Evolutionary conservation across 2,329 filamentous ascomycete species (phyloP).

Genomic region (Acrodontium crateriforme): DNA sequence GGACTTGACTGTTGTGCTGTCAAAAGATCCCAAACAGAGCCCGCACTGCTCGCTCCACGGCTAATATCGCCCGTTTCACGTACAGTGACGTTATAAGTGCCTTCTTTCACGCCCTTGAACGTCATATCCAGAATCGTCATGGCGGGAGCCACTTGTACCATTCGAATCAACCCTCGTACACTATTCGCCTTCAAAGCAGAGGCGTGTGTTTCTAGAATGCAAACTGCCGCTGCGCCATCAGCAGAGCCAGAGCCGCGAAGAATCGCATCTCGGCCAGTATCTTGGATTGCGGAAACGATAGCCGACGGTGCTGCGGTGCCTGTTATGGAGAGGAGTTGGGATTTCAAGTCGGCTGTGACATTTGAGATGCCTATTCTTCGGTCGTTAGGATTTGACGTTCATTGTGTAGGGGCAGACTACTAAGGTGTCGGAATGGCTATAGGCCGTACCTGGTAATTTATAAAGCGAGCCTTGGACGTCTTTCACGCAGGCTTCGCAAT

Average conservation of each 20-base stretch:
- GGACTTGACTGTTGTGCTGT: constrained; percentile 30
- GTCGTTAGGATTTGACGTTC: too few relatives aligned
- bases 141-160: constrained; percentile 75
- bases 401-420: too few relatives aligned
- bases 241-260: constrained; percentile 74
- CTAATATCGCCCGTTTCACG: constrained; percentile 80
- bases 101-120: constrained; percentile 65
- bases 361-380: constrained; percentile 54
- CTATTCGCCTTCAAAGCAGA: constrained; percentile 42
- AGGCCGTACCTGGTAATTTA: constrained; percentile 50
- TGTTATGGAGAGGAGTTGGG: constrained; percentile 73
- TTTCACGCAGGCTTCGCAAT: constrained; percentile 78
- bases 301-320: constrained; percentile 83
- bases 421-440: background rate
- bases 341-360: constrained; percentile 66
- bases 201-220: constrained; percentile 81
- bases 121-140: constrained; percentile 80
- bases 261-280: constrained; percentile 85
- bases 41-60: constrained; percentile 66
- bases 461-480: constrained; percentile 68
- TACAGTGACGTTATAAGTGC: constrained; percentile 71
- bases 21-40: constrained; percentile 60
- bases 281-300: constrained; percentile 78
- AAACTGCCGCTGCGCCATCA: constrained; percentile 80
- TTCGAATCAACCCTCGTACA: constrained; percentile 76